These are phyloP conservation scores for Austropuccinia psidii DNA, from an alignment of 1,284 basidiomycete genomes.

Conservation along the genomic window DNA sequence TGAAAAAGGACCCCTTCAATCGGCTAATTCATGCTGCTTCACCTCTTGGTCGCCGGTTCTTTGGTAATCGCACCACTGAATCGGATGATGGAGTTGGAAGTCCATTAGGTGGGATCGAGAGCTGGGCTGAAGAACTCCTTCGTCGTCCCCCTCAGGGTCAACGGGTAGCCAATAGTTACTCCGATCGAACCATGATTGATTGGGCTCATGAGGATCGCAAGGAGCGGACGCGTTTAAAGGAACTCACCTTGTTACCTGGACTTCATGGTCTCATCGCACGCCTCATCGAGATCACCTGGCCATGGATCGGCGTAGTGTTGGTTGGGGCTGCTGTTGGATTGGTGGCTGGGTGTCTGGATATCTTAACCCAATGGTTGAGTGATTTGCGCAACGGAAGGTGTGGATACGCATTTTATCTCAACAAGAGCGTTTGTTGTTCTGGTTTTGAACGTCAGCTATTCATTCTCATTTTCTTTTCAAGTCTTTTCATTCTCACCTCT, in stretches of 20 bases:
- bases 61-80: too few species aligned
- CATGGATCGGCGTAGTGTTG: slow-evolving; percentile 62
- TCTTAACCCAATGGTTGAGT: slow-evolving; percentile 65
- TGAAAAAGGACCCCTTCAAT: too few species aligned
- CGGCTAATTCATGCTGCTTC: too few species aligned
- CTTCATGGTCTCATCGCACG: slow-evolving; percentile 49
- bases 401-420: slow-evolving; percentile 64
- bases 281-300: slow-evolving; percentile 56
- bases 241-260: neutral
- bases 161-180: slow-evolving; percentile 19
- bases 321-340: slow-evolving; percentile 63
- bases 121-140: neutral
- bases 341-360: slow-evolving; percentile 64
- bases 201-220: slow-evolving; percentile 35
- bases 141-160: slow-evolving; percentile 1
- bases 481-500: neutral
- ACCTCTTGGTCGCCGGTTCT: too few species aligned
- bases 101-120: too few species aligned
- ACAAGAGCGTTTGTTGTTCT: slow-evolving; percentile 63
- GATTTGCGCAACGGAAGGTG: slow-evolving; percentile 65
- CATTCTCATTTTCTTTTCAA: neutral
- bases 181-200: slow-evolving; percentile 29
- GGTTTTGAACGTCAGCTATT: slow-evolving; percentile 59
- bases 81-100: too few species aligned
- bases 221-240: slow-evolving; percentile 9